Conservation (phyloP, 108 stramenopile species). For the Cyclotella choctawhatcheeana region DNA sequence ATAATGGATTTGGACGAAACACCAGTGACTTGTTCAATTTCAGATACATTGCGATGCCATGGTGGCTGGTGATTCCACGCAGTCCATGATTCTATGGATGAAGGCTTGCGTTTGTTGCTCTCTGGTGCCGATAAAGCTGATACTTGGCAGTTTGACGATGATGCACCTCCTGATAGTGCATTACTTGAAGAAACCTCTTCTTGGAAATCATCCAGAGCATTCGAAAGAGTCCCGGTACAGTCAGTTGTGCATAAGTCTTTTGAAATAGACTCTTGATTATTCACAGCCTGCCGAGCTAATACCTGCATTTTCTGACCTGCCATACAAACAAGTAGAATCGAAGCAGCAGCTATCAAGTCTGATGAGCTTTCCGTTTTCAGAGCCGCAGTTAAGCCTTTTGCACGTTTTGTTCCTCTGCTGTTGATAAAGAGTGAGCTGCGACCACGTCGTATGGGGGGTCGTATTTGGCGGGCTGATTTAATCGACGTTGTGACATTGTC, state of each 20-base stretch:
- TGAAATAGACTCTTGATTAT: background rate
- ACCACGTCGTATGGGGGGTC: background rate
- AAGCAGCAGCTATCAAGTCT: conserved; percentile 39
- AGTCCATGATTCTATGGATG: conserved; percentile 22
- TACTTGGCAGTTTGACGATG: background rate
- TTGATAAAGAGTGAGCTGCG: conserved; percentile 8
- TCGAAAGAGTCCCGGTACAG: background rate
- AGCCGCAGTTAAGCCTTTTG: background rate
- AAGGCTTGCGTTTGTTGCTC: background rate
- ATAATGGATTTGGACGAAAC: conserved; percentile 29
- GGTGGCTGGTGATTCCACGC: conserved; percentile 39
- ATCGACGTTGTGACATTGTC: background rate
- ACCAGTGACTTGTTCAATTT: conserved; percentile 38
- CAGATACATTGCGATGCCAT: conserved; percentile 44
- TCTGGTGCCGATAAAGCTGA: background rate
- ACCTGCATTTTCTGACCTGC: conserved; percentile 46
- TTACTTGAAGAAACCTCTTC: conserved; percentile 7
- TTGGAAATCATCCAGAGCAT: conserved; percentile 27
- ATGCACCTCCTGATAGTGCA: background rate
- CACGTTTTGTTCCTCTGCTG: background rate
- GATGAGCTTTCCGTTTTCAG: conserved; percentile 8
- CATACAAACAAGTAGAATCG: conserved; percentile 30
- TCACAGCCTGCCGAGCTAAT: conserved; percentile 34
- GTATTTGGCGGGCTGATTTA: background rate
- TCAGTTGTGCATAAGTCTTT: background rate